Evolutionary conservation across 306 rosid genomes (phyloP), one percentile per base, ranked within the genome.

Genomic region (Ormosia emarginata): DNA sequence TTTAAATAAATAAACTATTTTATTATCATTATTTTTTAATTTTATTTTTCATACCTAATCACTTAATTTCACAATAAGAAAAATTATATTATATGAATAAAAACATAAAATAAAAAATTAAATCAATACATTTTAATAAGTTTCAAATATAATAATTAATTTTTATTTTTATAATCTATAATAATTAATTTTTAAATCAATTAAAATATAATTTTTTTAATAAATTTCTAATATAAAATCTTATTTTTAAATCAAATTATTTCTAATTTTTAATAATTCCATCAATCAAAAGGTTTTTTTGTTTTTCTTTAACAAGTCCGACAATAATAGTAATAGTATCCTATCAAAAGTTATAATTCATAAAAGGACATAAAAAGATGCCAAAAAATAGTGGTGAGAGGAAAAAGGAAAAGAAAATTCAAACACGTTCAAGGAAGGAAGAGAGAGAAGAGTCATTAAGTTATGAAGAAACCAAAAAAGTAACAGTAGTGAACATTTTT

Each of bases 371-470:
- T 2, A 14, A 8, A 78, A 66, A 47, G 43, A 5, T 41, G 0
- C 2, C 13, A 10, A 36, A 55, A 36, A 5, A 50, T 0, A 4
- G 5, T 0, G 64, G 24, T 12, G 5, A 11, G 30, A 47, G 53
- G 2, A 24, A 56, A 67, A 41, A 37, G 29, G n/a, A n/a, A 40
- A 65, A 37, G 50, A 79, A 57, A 68, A 79, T 57, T 30, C 24
- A 79, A 67, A 67, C 8, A 50, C 18, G 49, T 36, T 78, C 4
- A 56, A 58, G 24, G 9, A 56, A 58, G 24, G 9, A 43, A 71
- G 78, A 61, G 74, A 61, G 66, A 46, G 69, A 43, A 43, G 61
- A 75, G 58, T 67, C n/a, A 82, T 68, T 67, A 56, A 66, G 33
- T 77, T 57, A n/a, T 4, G 32, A 36, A 72, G 44, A 63, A 47